phyloP scores from a whole-genome alignment of 257 asterid species.

The Nicotiana sylvestris region DNA sequence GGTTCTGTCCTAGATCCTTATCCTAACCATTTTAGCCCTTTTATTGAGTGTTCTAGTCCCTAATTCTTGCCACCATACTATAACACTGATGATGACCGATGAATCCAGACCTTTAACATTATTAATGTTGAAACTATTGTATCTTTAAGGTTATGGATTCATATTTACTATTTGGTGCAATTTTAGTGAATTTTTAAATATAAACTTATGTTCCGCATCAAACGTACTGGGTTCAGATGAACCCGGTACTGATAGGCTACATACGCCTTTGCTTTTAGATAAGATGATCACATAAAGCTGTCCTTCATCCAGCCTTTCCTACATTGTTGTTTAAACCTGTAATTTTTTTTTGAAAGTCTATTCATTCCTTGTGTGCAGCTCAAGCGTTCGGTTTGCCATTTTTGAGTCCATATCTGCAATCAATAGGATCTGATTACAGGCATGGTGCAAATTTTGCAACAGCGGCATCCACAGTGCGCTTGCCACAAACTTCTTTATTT shows the following conservation, averaged over 20 bases:
- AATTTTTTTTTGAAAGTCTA: neutral
- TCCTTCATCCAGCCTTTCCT: neutral
- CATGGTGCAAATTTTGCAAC: slow-evolving; percentile 71
- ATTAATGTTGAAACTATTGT: too few species aligned
- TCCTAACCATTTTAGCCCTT: neutral
- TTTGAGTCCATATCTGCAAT: slow-evolving; percentile 59
- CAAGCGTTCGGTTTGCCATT: slow-evolving; percentile 59
- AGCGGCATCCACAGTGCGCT: slow-evolving; percentile 53
- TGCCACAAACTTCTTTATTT: slow-evolving; percentile 57
- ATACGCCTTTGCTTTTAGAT: too few species aligned
- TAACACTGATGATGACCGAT: too few species aligned
- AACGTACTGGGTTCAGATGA: neutral
- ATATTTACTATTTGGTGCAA: too few species aligned
- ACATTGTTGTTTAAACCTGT: neutral
- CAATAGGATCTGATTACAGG: slow-evolving; percentile 61
- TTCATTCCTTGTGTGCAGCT: slow-evolving; percentile 39
- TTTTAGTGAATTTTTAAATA: too few species aligned
- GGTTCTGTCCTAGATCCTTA: slow-evolving; percentile 3
- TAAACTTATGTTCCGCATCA: too few species aligned
- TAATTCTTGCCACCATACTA: too few species aligned
- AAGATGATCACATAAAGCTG: neutral
- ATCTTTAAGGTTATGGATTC: too few species aligned
- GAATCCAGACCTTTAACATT: too few species aligned
- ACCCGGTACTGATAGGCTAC: too few species aligned
- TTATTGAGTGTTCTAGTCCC: slow-evolving; percentile 7